Conservation (phyloP, 495 filamentous ascomycete species). For the Penicillium paxilli region DNA sequence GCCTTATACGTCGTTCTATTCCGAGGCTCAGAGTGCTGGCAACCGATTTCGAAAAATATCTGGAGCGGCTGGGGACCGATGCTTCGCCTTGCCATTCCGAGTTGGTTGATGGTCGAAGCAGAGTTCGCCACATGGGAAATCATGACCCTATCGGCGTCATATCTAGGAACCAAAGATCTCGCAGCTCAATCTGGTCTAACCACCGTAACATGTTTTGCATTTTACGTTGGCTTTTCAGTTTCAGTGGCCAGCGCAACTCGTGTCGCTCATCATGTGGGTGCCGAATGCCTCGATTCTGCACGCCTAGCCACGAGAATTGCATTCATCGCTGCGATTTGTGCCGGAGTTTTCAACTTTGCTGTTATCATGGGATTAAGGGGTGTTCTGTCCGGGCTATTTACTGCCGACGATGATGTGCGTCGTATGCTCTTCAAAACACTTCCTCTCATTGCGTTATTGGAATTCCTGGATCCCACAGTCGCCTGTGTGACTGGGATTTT, state of each 20-base stretch:
- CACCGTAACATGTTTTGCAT: constrained; percentile 55
- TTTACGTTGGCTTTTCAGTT: constrained; percentile 62
- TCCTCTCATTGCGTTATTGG: constrained; percentile 27
- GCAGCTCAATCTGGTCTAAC: constrained; percentile 62
- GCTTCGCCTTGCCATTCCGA: constrained; percentile 57
- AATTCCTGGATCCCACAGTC: constrained; percentile 27
- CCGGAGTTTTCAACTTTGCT: constrained; percentile 22
- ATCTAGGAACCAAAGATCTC: constrained; percentile 36
- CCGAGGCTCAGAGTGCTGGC: constrained; percentile 54
- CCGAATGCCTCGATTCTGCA: constrained; percentile 30
- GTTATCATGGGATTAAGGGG: background rate
- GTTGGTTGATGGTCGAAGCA: constrained; percentile 55
- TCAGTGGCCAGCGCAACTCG: constrained; percentile 64
- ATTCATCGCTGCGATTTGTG: constrained; percentile 4
- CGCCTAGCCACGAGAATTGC: constrained; percentile 24
- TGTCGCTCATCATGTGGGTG: constrained; percentile 64
- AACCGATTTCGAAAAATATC: constrained; percentile 48
- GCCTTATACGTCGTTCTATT: constrained; percentile 52
- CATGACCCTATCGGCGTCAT: constrained; percentile 51
- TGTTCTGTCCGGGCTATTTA: constrained; percentile 34
- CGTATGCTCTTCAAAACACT: constrained; percentile 22
- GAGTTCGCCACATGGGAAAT: constrained; percentile 61
- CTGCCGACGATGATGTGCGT: constrained; percentile 34
- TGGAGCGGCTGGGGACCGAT: constrained; percentile 55
- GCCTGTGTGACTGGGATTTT: constrained; percentile 22